Evolutionary conservation across 352 stramenopile genomes (phyloP).

Genomic region (Phytophthora constricta): DNA sequence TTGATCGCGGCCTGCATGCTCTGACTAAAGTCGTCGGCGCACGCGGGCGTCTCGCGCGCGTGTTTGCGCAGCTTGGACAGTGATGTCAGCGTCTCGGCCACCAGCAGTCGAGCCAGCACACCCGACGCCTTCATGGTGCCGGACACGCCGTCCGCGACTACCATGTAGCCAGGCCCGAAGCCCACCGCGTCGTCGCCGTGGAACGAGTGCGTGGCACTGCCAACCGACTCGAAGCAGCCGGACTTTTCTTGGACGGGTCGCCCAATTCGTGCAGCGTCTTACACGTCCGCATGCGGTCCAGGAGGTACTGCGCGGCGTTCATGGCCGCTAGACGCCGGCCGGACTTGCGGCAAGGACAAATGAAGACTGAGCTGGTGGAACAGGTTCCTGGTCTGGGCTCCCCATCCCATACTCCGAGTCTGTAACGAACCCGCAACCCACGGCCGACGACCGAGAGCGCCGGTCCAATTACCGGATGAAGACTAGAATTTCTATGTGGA

Average conservation of each 20-base stretch:
- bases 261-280: conserved; percentile 56
- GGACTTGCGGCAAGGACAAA: not conserved
- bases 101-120: conserved; percentile 78
- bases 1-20: conserved; percentile 80
- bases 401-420: conserved; percentile 32
- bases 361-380: conserved; percentile 12
- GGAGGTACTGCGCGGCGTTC: conserved; percentile 70
- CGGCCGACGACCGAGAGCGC: not conserved
- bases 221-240: conserved; percentile 80
- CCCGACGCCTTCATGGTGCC: conserved; percentile 86
- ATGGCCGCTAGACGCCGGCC: conserved; percentile 34
- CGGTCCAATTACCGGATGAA: not conserved
- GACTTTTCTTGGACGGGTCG: conserved; percentile 26
- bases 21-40: conserved; percentile 62
- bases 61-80: conserved; percentile 79
- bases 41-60: conserved; percentile 55
- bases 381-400: conserved; percentile 23
- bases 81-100: conserved; percentile 74
- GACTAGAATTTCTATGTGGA: too few relatives aligned
- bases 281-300: conserved; percentile 80
- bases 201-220: conserved; percentile 79
- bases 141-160: conserved; percentile 86
- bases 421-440: conserved; percentile 28
- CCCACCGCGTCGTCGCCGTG: conserved; percentile 87
- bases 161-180: conserved; percentile 88